phyloP scores from a whole-genome alignment of 2,329 filamentous ascomycete genomes.

The Trichoderma gracile region DNA sequence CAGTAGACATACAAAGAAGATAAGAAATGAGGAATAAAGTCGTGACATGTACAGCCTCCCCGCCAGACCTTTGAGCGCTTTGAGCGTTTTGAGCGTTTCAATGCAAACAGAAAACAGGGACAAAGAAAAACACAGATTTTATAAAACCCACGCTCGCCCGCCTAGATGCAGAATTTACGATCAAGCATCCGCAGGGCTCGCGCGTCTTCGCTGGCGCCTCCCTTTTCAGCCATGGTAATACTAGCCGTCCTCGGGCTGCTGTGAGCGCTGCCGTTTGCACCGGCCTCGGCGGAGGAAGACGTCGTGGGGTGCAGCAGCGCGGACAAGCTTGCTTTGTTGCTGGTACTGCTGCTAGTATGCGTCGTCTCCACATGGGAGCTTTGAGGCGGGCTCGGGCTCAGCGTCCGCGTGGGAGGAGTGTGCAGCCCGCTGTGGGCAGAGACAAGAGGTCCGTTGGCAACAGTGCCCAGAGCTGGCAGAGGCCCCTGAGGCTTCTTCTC shows the following conservation, averaged over 20 bases:
- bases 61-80: not conserved
- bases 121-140: not conserved
- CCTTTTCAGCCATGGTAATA: constrained; percentile 36
- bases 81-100: constrained; percentile 1
- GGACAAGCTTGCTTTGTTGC: constrained; percentile 50
- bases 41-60: constrained; percentile 6
- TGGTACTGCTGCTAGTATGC: constrained; percentile 28
- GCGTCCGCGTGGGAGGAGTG: constrained; percentile 48
- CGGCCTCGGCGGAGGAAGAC: constrained; percentile 47
- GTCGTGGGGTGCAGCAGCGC: constrained; percentile 54
- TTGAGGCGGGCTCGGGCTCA: constrained; percentile 53
- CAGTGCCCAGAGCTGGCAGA: constrained; percentile 46
- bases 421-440: constrained; percentile 37
- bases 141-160: not conserved
- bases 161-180: constrained; percentile 50
- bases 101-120: not conserved
- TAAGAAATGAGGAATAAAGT: not conserved
- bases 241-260: constrained; percentile 42
- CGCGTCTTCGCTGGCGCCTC: constrained; percentile 62
- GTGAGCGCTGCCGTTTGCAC: constrained; percentile 44
- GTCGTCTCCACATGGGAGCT: constrained; percentile 42
- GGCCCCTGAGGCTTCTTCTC: constrained; percentile 46
- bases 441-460: constrained; percentile 35
- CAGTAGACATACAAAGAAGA: constrained; percentile 1
- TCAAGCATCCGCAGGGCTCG: constrained; percentile 67